phyloP scores from a whole-genome alignment of 306 rosid genomes.

The Aeschynomene evenia region DNA sequence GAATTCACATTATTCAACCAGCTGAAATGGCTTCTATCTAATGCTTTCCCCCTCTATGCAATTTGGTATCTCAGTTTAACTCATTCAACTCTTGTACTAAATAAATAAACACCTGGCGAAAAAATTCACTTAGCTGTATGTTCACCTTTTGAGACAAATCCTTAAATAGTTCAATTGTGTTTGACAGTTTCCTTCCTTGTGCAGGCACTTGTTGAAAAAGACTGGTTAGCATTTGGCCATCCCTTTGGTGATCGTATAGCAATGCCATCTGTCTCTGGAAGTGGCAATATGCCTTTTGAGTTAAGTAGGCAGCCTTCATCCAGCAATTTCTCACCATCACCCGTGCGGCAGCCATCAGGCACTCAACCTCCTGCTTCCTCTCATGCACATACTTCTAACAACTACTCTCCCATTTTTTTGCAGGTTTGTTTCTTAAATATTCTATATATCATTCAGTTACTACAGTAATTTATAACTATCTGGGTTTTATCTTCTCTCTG shows the following conservation, averaged over 20 bases:
- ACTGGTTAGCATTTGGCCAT: constrained; percentile 99
- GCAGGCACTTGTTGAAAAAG: constrained; percentile 95
- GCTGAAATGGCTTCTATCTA: constrained; percentile 20
- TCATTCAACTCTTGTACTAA: constrained; percentile 5
- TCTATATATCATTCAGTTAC: not conserved
- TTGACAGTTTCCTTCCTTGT: constrained; percentile 25
- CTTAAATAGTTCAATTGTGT: constrained; percentile 17
- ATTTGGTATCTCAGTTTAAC: constrained; percentile 8
- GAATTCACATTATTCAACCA: constrained; percentile 19
- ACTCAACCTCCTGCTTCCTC: constrained; percentile 60
- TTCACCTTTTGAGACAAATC: constrained; percentile 4
- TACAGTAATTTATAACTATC: not conserved
- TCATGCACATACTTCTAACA: constrained; percentile 66
- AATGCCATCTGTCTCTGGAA: constrained; percentile 60
- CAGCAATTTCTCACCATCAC: constrained; percentile 57
- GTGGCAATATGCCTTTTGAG: constrained; percentile 60
- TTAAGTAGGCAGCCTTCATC: constrained; percentile 78
- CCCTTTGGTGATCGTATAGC: constrained; percentile 88
- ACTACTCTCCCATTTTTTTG: constrained; percentile 89
- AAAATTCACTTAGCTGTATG: constrained; percentile 10
- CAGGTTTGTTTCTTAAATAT: constrained; percentile 61
- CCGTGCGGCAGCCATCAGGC: constrained; percentile 75
- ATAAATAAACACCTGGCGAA: not conserved
- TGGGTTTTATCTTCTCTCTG: constrained; percentile 16
- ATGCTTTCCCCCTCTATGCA: not conserved